A percentile compares a stretch with the other conserved stretches of the same genome.
Evolutionary conservation across 2,329 filamentous ascomycete genomes (phyloP).

Genomic region (Microdochium trichocladiopsis): DNA sequence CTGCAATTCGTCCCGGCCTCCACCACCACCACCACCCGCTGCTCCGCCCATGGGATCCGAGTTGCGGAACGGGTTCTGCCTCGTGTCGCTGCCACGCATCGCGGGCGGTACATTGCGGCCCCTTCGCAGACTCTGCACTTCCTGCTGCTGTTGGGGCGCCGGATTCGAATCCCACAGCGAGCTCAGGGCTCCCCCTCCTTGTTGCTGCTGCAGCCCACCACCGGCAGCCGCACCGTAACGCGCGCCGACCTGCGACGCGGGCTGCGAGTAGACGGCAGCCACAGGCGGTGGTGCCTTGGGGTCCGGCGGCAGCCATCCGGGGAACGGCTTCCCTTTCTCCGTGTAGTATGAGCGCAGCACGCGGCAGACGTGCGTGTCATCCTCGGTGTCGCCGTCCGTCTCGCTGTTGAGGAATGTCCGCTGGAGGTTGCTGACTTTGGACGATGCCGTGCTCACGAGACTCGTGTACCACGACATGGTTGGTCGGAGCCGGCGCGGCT

Average conservation of each 20-base stretch:
- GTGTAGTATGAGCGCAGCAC: conserved; percentile 89
- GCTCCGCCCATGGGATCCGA: conserved; percentile 17
- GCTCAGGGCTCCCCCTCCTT: conserved; percentile 34
- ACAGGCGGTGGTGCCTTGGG: conserved; percentile 63
- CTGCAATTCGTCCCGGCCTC: conserved; percentile 27
- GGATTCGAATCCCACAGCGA: conserved; percentile 50
- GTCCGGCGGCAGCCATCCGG: conserved; percentile 82
- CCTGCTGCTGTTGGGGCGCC: conserved; percentile 21
- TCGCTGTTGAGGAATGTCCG: conserved; percentile 63
- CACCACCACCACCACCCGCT: conserved; percentile 2
- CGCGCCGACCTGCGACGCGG: conserved; percentile 37
- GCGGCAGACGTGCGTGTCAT: conserved; percentile 91
- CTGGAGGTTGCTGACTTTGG: conserved; percentile 57
- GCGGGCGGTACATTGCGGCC: conserved; percentile 28
- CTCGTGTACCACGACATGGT: conserved; percentile 77
- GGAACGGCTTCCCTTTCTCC: conserved; percentile 76
- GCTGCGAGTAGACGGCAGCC: conserved; percentile 45
- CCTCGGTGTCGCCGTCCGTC: conserved; percentile 67
- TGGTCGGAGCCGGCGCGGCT: conserved; percentile 1
- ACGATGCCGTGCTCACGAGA: conserved; percentile 57
- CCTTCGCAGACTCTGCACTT: conserved; percentile 36
- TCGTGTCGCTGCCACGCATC: conserved; percentile 16
- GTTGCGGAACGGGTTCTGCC: conserved; percentile 25
- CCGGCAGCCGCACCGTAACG: conserved; percentile 35
- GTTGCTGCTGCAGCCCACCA: conserved; percentile 25